A percentile compares a stretch with the other conserved stretches of the same genome.
These are phyloP conservation scores for Rhododendron vialii DNA, from an alignment of 148 eudicot species.

Conservation along the genomic window DNA sequence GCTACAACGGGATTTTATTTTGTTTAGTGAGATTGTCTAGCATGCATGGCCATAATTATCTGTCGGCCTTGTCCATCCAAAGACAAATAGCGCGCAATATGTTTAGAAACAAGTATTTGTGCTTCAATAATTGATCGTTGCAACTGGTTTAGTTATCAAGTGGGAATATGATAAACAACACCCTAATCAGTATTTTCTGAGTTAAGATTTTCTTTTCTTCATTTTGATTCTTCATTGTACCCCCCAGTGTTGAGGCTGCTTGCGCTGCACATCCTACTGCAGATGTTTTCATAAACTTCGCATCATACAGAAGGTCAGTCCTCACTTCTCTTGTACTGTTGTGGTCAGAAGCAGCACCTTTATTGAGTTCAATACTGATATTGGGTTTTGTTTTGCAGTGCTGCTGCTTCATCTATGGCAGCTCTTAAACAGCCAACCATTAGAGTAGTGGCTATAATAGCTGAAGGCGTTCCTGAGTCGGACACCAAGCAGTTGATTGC, in stretches of 20 bases:
- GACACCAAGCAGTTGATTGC: conserved; percentile 91
- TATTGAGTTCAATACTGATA: background rate
- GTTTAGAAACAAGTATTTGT: background rate
- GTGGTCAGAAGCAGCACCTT: background rate
- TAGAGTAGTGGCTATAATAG: conserved; percentile 85
- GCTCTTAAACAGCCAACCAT: conserved; percentile 95
- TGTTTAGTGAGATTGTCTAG: background rate
- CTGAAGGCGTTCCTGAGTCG: conserved; percentile 94
- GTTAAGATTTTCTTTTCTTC: background rate
- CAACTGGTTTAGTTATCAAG: background rate
- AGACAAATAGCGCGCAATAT: background rate
- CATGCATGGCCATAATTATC: background rate
- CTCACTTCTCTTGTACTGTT: background rate
- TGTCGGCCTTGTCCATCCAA: background rate
- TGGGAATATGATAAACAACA: background rate
- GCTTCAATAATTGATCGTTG: background rate
- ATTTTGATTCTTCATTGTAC: background rate
- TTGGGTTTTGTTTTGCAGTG: conserved; percentile 42
- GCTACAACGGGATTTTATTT: background rate
- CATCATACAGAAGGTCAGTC: conserved; percentile 88
- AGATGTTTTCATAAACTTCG: conserved; percentile 97
- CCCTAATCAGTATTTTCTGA: background rate
- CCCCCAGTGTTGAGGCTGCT: conserved; percentile 80
- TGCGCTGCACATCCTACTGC: conserved; percentile 96
- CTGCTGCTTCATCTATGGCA: conserved; percentile 87